Percentiles rank a stretch among this genome's conserved stretches.
phyloP scores from a whole-genome alignment of 805 yeast species.

The Candida germanica region DNA sequence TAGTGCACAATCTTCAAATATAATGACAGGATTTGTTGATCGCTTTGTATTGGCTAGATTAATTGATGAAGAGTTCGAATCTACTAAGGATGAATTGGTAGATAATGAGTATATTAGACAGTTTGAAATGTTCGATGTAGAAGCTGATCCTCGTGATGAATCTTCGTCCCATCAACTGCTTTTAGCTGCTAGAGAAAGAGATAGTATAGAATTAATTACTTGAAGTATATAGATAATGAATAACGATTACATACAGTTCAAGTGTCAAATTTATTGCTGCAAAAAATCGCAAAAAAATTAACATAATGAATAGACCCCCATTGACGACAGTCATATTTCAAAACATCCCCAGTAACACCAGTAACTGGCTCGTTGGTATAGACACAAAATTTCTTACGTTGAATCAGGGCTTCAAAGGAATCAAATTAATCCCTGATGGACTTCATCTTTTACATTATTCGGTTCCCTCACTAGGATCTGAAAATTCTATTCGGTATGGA shows the following conservation, averaged over 20 bases:
- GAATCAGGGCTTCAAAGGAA: conserved; percentile 42
- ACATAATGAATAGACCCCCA: conserved; percentile 22
- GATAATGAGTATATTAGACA: conserved; percentile 17
- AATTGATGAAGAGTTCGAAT: conserved; percentile 25
- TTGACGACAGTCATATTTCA: conserved; percentile 19
- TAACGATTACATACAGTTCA: no score
- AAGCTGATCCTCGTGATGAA: conserved; percentile 9
- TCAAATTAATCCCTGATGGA: conserved; percentile 50
- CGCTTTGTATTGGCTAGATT: conserved; percentile 31
- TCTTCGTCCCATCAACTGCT: conserved; percentile 3
- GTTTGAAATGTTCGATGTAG: conserved; percentile 29
- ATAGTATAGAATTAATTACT: conserved; percentile 30
- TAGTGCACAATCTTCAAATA: conserved; percentile 5
- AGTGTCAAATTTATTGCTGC: background rate
- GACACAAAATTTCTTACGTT: conserved; percentile 49
- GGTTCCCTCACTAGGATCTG: conserved; percentile 11
- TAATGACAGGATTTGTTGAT: conserved; percentile 37
- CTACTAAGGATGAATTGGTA: conserved; percentile 15
- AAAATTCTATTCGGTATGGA: conserved; percentile 29
- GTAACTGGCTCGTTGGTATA: conserved; percentile 37
- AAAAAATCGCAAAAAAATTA: background rate
- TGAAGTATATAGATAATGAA: no score
- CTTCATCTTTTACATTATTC: conserved; percentile 56
- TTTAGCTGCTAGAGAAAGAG: conserved; percentile 16
- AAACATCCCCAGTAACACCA: conserved; percentile 12